These are phyloP conservation scores for Bocquillonia castaneifolia DNA, from an alignment of 441 rosid species.

Conservation along the genomic window DNA sequence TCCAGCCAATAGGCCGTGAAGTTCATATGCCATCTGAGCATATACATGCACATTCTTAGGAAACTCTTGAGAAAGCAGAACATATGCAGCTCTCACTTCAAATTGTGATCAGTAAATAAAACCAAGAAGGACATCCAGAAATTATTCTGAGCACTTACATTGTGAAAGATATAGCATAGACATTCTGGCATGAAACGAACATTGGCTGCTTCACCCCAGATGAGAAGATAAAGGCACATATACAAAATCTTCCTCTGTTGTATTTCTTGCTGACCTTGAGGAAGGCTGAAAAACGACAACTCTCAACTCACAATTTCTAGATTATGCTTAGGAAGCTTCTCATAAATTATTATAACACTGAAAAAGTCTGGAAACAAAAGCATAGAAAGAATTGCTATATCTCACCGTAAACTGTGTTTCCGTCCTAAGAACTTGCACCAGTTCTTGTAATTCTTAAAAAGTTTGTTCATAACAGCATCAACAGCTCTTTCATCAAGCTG, in stretches of 20 bases:
- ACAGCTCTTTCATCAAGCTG: constrained; percentile 96
- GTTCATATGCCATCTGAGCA: constrained; percentile 97
- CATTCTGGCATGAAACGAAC: constrained; percentile 97
- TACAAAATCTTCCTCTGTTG: constrained; percentile 93
- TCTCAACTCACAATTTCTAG: background rate
- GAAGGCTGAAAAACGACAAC: constrained; percentile 52
- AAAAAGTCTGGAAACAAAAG: background rate
- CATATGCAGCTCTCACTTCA: background rate
- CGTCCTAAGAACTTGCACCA: constrained; percentile 96
- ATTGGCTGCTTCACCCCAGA: constrained; percentile 99
- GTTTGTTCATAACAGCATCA: constrained; percentile 80
- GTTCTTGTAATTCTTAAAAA: constrained; percentile 84
- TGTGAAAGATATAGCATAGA: constrained; percentile 92
- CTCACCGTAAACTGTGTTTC: constrained; percentile 88
- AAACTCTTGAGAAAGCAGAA: background rate
- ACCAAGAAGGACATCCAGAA: background rate
- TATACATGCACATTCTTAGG: constrained; percentile 1
- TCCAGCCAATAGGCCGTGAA: constrained; percentile 91
- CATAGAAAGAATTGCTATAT: background rate
- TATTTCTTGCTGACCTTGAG: constrained; percentile 79
- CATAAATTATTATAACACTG: background rate
- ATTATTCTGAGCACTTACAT: constrained; percentile 45
- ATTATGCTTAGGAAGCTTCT: background rate
- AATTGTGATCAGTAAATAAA: background rate
- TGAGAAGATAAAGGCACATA: constrained; percentile 95